These are phyloP conservation scores for Trichoderma aggressivum DNA, from an alignment of 2,329 filamentous ascomycete species.

Conservation along the genomic window DNA sequence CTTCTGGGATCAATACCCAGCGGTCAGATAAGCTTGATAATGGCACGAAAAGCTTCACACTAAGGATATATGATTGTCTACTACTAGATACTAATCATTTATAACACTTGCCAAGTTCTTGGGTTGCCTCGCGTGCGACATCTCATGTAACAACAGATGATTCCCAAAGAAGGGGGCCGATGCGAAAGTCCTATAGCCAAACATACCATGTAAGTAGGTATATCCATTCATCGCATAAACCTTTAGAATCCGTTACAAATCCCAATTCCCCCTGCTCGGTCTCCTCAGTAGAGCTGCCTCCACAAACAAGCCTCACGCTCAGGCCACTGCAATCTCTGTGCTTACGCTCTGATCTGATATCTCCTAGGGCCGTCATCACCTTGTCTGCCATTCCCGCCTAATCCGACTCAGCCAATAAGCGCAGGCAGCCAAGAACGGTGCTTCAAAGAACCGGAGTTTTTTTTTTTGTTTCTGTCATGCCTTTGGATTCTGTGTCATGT, in stretches of 20 bases:
- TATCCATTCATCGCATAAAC: not conserved
- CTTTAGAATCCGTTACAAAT: not conserved
- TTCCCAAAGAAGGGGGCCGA: not conserved
- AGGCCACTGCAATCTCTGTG: conserved; percentile 16
- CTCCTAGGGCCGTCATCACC: not conserved
- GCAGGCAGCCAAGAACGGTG: not conserved
- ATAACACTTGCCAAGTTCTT: not conserved
- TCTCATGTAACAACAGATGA: not conserved
- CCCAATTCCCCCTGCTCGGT: not conserved
- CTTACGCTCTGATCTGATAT: conserved; percentile 16
- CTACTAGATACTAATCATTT: not conserved
- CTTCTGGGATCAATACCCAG: not conserved
- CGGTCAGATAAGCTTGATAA: not conserved
- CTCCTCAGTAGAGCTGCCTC: not conserved
- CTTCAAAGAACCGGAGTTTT: not conserved
- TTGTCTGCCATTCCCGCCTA: not conserved
- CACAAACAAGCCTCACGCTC: conserved; percentile 9
- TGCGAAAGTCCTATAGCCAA: not conserved
- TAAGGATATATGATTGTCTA: not conserved
- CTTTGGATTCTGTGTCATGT: not conserved
- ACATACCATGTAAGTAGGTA: not conserved
- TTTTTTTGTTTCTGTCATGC: not conserved
- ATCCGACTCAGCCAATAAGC: not conserved
- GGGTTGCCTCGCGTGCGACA: not conserved
- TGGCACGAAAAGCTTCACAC: not conserved